These are phyloP conservation scores for Yamadazyma jaroonii DNA, from an alignment of 1,139 yeast species.

Conservation along the genomic window DNA sequence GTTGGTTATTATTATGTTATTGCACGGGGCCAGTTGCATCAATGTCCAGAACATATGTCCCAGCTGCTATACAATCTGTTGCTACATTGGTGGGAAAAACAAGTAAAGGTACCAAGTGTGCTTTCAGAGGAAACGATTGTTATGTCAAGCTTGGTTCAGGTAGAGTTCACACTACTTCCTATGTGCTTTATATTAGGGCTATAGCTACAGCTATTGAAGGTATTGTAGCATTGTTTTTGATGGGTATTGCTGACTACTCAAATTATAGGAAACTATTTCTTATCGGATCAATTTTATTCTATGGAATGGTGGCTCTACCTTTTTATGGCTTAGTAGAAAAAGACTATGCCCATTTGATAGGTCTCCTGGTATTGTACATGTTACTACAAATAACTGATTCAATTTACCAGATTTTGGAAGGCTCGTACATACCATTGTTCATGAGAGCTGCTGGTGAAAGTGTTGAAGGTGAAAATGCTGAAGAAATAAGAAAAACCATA, in stretches of 20 bases:
- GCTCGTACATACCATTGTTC: conserved; percentile 42
- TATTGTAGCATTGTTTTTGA: conserved; percentile 31
- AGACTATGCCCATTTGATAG: conserved; percentile 21
- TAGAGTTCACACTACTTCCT: conserved; percentile 34
- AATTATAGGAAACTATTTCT: conserved; percentile 34
- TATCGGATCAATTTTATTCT: conserved; percentile 27
- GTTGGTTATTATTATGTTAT: conserved; percentile 31
- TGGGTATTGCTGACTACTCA: conserved; percentile 46
- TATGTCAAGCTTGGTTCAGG: conserved; percentile 36
- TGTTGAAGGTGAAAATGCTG: conserved; percentile 6
- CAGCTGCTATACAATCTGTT: conserved; percentile 41
- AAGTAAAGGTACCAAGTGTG: conserved; percentile 24
- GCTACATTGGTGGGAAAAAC: conserved; percentile 33
- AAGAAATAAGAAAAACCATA: conserved; percentile 25
- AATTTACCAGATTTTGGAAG: conserved; percentile 39
- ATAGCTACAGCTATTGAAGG: conserved; percentile 41
- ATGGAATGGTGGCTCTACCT: conserved; percentile 38
- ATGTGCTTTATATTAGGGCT: conserved; percentile 38
- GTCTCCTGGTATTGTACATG: conserved; percentile 30
- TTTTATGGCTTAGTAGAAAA: conserved; percentile 30
- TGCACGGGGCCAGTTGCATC: conserved; percentile 42
- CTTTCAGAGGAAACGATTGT: conserved; percentile 34
- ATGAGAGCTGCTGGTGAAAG: conserved; percentile 28
- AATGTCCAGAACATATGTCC: conserved; percentile 42
- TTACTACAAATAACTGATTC: conserved; percentile 29